These are phyloP conservation scores for Arthrobotrys conoides DNA, from an alignment of 2,329 filamentous ascomycete genomes.

Conservation along the genomic window DNA sequence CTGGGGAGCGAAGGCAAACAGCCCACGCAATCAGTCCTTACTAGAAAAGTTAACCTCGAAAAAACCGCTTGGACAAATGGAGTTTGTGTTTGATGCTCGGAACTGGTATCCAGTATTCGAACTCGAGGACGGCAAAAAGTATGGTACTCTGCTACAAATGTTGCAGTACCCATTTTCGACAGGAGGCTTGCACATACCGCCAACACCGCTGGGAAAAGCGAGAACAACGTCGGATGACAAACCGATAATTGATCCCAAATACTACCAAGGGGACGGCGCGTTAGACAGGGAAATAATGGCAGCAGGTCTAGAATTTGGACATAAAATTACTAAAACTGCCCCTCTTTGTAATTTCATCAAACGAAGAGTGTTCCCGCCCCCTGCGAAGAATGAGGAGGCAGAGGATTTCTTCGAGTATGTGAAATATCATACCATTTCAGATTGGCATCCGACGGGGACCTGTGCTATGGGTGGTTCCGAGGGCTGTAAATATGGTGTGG, in stretches of 20 bases:
- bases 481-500: constrained; percentile 68
- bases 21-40: constrained; percentile 63
- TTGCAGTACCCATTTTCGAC: constrained; percentile 71
- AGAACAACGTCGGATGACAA: constrained; percentile 63
- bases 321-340: constrained; percentile 67
- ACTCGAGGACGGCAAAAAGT: constrained; percentile 67
- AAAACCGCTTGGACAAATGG: constrained; percentile 68
- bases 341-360: constrained; percentile 67
- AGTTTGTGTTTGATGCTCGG: constrained; percentile 71
- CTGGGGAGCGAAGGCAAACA: constrained; percentile 63
- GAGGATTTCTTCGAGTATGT: constrained; percentile 67
- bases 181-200: constrained; percentile 70
- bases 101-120: constrained; percentile 69
- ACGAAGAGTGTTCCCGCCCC: constrained; percentile 65
- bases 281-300: constrained; percentile 69
- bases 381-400: constrained; percentile 53
- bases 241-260: constrained; percentile 68
- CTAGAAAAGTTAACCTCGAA: constrained; percentile 65
- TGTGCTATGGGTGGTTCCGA: constrained; percentile 68
- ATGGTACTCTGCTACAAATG: constrained; percentile 70
- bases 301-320: constrained; percentile 67
- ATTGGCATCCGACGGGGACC: constrained; percentile 68
- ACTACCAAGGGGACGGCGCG: constrained; percentile 67
- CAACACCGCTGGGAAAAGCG: constrained; percentile 39
- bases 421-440: constrained; percentile 65